Evolutionary conservation across 2,329 filamentous ascomycete species (phyloP).

Genomic region (Alternaria gansuensis): DNA sequence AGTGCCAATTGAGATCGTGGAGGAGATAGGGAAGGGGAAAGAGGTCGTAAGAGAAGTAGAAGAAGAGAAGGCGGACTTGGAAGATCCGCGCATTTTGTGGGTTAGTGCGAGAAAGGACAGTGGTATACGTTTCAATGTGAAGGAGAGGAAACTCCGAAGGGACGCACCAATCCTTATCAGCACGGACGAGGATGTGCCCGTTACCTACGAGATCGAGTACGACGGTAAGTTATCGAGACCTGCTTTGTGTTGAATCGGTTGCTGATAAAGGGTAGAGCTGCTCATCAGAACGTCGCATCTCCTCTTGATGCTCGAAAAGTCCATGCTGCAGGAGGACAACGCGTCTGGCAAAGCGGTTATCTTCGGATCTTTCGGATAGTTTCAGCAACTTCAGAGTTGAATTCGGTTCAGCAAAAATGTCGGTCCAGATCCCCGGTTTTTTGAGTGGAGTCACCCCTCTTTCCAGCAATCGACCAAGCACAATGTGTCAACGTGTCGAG

Average conservation of each 20-base stretch:
- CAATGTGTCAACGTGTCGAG: not conserved
- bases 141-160: constrained; percentile 58
- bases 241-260: not conserved
- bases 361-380: constrained; percentile 62
- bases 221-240: constrained; percentile 64
- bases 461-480: constrained; percentile 12
- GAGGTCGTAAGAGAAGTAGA: constrained; percentile 23
- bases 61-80: constrained; percentile 19
- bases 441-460: constrained; percentile 12
- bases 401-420: constrained; percentile 3
- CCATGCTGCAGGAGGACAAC: constrained; percentile 66
- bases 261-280: constrained; percentile 34
- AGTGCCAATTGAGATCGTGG: constrained; percentile 33
- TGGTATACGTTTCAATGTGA: constrained; percentile 73
- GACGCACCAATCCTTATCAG: constrained; percentile 64
- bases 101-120: constrained; percentile 69
- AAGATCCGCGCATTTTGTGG: constrained; percentile 68
- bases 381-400: constrained; percentile 5
- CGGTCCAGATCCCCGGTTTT: constrained; percentile 11
- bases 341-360: constrained; percentile 72
- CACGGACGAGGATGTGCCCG: constrained; percentile 70
- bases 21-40: constrained; percentile 37
- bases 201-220: constrained; percentile 75
- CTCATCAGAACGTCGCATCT: constrained; percentile 47
- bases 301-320: constrained; percentile 67